A percentile compares a stretch with the other conserved stretches of the same genome.
Evolutionary conservation across 768 basidiomycete species (phyloP).

Genomic region (Dioszegia aurantiaca): DNA sequence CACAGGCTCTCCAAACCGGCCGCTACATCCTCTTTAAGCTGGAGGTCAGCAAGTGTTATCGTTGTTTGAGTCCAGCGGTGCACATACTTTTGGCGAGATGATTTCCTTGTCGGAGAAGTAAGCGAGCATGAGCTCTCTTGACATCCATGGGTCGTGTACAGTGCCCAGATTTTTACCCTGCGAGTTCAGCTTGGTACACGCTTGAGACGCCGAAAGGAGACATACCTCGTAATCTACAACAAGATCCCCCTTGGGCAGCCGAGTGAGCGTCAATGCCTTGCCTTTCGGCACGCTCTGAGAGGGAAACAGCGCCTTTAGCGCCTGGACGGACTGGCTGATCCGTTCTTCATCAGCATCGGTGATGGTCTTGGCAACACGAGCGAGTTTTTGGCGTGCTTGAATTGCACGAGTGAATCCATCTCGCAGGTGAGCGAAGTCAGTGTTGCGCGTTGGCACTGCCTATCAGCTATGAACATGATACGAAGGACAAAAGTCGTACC

Average conservation of each 20-base stretch:
- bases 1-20: slow-evolving; percentile 28
- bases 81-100: slow-evolving; percentile 39
- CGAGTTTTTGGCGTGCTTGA: slow-evolving; percentile 51
- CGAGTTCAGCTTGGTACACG: slow-evolving; percentile 4
- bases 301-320: slow-evolving; percentile 53
- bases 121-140: slow-evolving; percentile 50
- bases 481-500: slow-evolving; percentile 30
- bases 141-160: slow-evolving; percentile 45
- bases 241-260: slow-evolving; percentile 39
- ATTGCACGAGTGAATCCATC: slow-evolving; percentile 54
- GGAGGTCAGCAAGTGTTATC: background rate
- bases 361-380: slow-evolving; percentile 33
- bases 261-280: slow-evolving; percentile 44
- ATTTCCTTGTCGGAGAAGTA: slow-evolving; percentile 52
- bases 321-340: slow-evolving; percentile 43
- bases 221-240: slow-evolving; percentile 49
- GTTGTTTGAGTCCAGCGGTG: background rate
- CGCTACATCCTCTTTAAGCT: slow-evolving; percentile 49
- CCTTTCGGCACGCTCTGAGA: slow-evolving; percentile 46
- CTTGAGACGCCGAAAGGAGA: background rate
- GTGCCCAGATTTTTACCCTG: slow-evolving; percentile 46
- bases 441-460: slow-evolving; percentile 53
- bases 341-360: slow-evolving; percentile 45
- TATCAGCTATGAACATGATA: background rate
- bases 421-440: slow-evolving; percentile 53